Percentiles rank a stretch among this genome's conserved stretches.
phyloP scores from a whole-genome alignment of 106 monocot genomes.

The Dendrobium chrysotoxum region DNA sequence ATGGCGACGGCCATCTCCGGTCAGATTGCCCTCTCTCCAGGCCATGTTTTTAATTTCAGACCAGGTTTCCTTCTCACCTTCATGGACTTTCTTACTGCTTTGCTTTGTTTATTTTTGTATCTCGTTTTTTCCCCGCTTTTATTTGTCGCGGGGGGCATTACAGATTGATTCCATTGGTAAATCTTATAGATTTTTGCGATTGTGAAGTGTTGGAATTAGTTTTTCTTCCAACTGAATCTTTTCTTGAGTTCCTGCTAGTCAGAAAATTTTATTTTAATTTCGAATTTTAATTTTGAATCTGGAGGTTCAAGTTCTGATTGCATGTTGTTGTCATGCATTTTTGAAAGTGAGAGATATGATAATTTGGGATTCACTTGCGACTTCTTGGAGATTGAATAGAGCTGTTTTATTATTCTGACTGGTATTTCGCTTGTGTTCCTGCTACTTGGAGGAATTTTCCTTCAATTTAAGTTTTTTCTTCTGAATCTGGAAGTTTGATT shows the following conservation, averaged over 20 bases:
- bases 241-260: neutral
- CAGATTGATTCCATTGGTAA: too few relatives aligned
- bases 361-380: neutral
- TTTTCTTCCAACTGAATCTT: neutral
- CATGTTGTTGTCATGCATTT: neutral
- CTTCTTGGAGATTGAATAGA: neutral
- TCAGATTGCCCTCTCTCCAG: neutral
- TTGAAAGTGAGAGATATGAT: neutral
- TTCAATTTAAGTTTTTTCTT: neutral
- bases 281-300: neutral
- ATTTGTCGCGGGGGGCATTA: neutral
- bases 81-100: neutral
- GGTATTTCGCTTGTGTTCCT: neutral
- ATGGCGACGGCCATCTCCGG: conserved; percentile 3
- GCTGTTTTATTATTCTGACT: neutral
- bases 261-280: neutral
- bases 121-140: neutral
- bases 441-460: neutral
- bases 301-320: neutral
- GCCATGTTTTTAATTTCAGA: neutral
- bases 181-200: too few relatives aligned
- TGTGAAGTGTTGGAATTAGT: neutral
- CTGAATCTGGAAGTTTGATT: neutral
- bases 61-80: neutral
- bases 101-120: neutral